These are phyloP conservation scores for Ogataea corticis DNA, from an alignment of 805 yeast species.

Conservation along the genomic window DNA sequence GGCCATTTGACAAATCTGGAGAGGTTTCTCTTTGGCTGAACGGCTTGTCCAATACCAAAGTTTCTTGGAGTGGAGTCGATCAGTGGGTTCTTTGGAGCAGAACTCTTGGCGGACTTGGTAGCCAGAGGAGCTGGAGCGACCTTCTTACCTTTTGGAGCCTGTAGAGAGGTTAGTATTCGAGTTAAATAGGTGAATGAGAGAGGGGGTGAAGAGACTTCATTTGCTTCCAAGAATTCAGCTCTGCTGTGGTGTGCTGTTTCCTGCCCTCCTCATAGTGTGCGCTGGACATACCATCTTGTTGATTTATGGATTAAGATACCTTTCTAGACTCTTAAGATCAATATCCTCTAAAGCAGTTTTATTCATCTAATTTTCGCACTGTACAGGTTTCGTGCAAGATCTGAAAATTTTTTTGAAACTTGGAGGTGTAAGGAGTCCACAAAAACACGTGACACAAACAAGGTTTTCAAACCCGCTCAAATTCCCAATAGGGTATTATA, in stretches of 20 bases:
- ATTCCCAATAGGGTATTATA: background rate
- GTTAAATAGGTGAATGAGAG: background rate
- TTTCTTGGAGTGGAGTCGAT: constrained; percentile 83
- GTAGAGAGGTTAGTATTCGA: constrained; percentile 10
- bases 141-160: constrained; percentile 61
- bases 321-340: background rate
- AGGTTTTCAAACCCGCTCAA: constrained; percentile 7
- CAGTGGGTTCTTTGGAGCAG: constrained; percentile 71
- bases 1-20: constrained; percentile 98
- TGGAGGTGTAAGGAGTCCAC: constrained; percentile 1
- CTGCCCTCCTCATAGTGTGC: no score
- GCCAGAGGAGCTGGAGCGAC: constrained; percentile 97
- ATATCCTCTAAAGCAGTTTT: no score
- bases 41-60: constrained; percentile 91
- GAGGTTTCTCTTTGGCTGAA: constrained; percentile 93
- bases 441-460: constrained; percentile 7
- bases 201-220: background rate
- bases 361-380: constrained; percentile 3
- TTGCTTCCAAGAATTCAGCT: constrained; percentile 3
- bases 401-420: constrained; percentile 11
- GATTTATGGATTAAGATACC: constrained; percentile 4
- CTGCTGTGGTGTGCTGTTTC: background rate
- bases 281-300: constrained; percentile 11
- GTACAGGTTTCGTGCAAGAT: constrained; percentile 4
- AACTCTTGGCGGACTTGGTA: constrained; percentile 55